Percentiles rank a stretch among this genome's conserved stretches.
phyloP scores from a whole-genome alignment of 208 protist genomes.

The Leishmania guyanensis region DNA sequence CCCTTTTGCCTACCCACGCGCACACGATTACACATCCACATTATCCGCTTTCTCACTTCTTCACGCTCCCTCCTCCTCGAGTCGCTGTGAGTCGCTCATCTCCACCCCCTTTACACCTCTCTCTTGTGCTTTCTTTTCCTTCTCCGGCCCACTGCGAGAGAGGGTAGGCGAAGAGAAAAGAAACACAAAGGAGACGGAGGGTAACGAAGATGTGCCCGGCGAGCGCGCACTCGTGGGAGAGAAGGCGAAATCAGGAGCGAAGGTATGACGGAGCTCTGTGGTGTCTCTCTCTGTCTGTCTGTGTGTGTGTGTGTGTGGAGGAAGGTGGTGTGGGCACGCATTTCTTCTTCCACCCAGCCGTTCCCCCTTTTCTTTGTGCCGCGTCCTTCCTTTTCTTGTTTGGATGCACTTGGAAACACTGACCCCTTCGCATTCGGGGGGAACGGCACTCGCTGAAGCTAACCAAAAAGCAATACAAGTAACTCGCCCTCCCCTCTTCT shows the following conservation, averaged over 20 bases:
- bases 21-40: not conserved
- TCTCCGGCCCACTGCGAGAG: not conserved
- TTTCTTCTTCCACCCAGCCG: not conserved
- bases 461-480: slow-evolving; percentile 19
- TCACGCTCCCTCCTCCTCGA: not conserved
- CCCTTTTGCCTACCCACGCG: not conserved
- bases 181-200: not conserved
- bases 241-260: not conserved
- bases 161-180: not conserved
- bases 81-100: not conserved
- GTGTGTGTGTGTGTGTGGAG: not conserved
- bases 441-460: slow-evolving; percentile 10
- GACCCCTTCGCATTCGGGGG: not conserved
- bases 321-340: not conserved
- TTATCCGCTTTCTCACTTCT: not conserved
- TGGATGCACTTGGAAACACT: not conserved
- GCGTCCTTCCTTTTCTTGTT: not conserved
- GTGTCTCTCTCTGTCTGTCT: not conserved
- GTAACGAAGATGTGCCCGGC: not conserved
- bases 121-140: too few species aligned
- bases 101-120: not conserved
- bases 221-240: not conserved
- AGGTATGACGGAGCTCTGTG: not conserved
- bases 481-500: slow-evolving; percentile 1
- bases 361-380: not conserved